Percentiles rank a stretch among this genome's conserved stretches.
Conservation (phyloP, 1,284 basidiomycete genomes). For the Heterobasidion parviporum region DNA sequence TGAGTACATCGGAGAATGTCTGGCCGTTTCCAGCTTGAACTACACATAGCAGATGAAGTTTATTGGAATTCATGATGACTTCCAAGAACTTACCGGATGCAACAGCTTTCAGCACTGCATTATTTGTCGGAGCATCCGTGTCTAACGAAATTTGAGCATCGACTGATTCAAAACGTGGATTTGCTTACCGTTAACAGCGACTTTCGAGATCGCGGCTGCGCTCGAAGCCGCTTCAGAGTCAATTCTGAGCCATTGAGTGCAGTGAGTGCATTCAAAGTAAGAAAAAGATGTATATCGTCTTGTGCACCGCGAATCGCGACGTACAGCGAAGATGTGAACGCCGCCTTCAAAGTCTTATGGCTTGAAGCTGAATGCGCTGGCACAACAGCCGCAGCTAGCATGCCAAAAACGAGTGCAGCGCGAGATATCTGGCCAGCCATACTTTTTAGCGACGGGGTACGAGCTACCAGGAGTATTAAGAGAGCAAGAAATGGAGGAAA, state of each 20-base stretch:
- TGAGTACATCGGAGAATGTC: background rate
- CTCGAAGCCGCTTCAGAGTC: background rate
- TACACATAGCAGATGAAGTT: background rate
- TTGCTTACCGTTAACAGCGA: background rate
- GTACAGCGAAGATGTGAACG: background rate
- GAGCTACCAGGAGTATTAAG: no score
- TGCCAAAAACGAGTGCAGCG: background rate
- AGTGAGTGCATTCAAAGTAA: background rate
- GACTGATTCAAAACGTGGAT: background rate
- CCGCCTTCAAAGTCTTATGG: background rate
- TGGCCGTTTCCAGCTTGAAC: background rate
- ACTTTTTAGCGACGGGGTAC: no score
- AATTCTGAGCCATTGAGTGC: background rate
- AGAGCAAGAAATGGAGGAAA: no score
- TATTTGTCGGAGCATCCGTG: background rate
- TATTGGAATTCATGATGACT: background rate
- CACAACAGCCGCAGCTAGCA: background rate
- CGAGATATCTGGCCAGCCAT: background rate
- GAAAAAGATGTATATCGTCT: background rate
- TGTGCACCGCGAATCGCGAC: background rate
- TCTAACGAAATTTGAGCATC: background rate
- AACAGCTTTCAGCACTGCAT: background rate
- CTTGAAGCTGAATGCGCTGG: background rate
- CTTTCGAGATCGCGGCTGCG: background rate
- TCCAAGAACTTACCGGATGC: background rate